Conservation (phyloP, 2,329 filamentous ascomycete species). For the Penicillium frequentans region DNA sequence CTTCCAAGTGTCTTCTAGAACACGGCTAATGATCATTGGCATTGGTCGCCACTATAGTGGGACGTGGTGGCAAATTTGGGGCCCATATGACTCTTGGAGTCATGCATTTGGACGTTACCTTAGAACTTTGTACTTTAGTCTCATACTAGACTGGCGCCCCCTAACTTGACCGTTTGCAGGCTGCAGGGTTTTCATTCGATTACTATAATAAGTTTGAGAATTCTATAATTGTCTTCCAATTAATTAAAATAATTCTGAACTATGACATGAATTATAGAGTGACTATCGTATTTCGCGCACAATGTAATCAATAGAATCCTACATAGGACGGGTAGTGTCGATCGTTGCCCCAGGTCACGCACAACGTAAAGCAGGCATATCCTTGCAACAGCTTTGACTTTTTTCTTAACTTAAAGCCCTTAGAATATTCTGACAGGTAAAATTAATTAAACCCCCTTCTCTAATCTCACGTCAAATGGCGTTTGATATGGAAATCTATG, state of each 20-base stretch:
- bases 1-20: slow-evolving; percentile 42
- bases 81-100: slow-evolving; percentile 4
- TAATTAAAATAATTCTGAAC: neutral
- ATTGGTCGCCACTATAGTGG: slow-evolving; percentile 10
- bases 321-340: neutral
- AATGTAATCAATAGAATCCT: neutral
- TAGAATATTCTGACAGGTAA: neutral
- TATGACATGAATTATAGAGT: no score
- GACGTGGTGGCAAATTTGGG: slow-evolving; percentile 8
- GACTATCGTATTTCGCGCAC: neutral
- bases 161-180: neutral
- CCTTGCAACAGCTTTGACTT: neutral
- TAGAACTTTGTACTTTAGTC: neutral
- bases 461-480: neutral
- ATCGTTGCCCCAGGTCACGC: neutral
- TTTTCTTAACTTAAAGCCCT: neutral
- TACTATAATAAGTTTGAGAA: neutral
- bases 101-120: neutral
- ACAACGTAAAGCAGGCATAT: neutral
- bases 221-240: neutral
- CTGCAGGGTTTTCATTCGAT: neutral
- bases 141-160: neutral
- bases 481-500: no score
- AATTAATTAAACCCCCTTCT: neutral
- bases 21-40: slow-evolving; percentile 3